These are phyloP conservation scores for Limnanthes douglasii DNA, from an alignment of 345 rosid genomes.

Conservation along the genomic window DNA sequence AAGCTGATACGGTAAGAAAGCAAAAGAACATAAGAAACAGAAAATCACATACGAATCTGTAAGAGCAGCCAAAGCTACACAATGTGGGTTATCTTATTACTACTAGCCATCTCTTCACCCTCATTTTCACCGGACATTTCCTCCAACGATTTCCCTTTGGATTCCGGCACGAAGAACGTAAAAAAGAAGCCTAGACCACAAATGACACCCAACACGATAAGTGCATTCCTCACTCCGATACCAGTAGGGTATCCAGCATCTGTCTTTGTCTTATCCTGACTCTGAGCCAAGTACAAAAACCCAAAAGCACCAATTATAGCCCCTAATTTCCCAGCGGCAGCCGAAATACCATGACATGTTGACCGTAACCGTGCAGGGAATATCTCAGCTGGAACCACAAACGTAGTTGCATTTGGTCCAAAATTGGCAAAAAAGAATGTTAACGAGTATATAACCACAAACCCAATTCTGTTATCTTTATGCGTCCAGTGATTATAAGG, in stretches of 20 bases:
- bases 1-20: no score
- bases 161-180: slow-evolving; percentile 21
- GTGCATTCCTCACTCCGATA: slow-evolving; percentile 63
- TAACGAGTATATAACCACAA: background rate
- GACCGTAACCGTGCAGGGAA: slow-evolving; percentile 46
- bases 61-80: no score
- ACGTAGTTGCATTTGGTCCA: slow-evolving; percentile 48
- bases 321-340: slow-evolving; percentile 33
- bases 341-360: slow-evolving; percentile 48
- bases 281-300: slow-evolving; percentile 36
- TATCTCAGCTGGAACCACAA: slow-evolving; percentile 38
- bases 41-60: no score
- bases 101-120: no score
- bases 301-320: slow-evolving; percentile 43
- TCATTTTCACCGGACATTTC: slow-evolving; percentile 22
- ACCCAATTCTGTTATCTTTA: background rate
- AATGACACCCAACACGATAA: slow-evolving; percentile 39
- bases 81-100: no score
- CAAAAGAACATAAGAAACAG: no score
- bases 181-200: slow-evolving; percentile 24
- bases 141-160: slow-evolving; percentile 17
- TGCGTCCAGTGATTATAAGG: background rate
- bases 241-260: slow-evolving; percentile 88
- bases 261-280: slow-evolving; percentile 41
- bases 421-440: slow-evolving; percentile 22